Conservation (phyloP, 306 rosid species). For the Acmispon strigosus region DNA sequence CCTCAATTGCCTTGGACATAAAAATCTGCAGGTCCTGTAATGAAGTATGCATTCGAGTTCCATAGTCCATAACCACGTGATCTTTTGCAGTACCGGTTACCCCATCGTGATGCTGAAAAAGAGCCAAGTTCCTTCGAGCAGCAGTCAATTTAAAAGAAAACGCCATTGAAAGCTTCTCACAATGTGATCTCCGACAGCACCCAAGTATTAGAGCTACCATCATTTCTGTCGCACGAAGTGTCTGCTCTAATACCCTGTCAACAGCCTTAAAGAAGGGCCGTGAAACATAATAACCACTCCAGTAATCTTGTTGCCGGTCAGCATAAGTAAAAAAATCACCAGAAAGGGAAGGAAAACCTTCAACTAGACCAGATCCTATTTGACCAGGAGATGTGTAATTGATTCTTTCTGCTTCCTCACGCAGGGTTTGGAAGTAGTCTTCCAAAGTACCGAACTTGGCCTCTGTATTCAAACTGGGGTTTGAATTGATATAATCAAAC, state of each 20-base stretch:
- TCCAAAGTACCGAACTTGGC: constrained; percentile 88
- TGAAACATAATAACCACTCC: constrained; percentile 99
- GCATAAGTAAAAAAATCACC: constrained; percentile 97
- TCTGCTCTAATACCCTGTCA: constrained; percentile 89
- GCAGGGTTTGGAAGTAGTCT: constrained; percentile 74
- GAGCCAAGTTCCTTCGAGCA: constrained; percentile 96
- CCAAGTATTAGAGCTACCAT: constrained; percentile 79
- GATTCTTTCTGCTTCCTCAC: constrained; percentile 78
- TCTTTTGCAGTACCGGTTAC: constrained; percentile 99
- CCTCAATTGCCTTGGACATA: constrained; percentile 86
- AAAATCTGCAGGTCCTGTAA: constrained; percentile 87
- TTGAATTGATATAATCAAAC: constrained; percentile 86
- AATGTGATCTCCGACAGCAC: constrained; percentile 67
- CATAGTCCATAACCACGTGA: constrained; percentile 86
- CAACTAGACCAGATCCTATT: constrained; percentile 68
- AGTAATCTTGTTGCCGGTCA: constrained; percentile 92
- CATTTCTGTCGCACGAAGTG: constrained; percentile 89
- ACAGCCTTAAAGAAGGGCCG: constrained; percentile 98
- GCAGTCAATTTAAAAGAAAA: constrained; percentile 91
- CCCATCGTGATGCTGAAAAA: constrained; percentile 99
- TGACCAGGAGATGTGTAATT: constrained; percentile 76
- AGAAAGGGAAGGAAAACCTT: constrained; percentile 91
- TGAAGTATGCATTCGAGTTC: constrained; percentile 88
- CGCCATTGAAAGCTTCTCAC: constrained; percentile 72
- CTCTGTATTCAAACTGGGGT: constrained; percentile 78